A percentile compares a stretch with the other conserved stretches of the same genome.
These are phyloP conservation scores for Clohesyomyces aquaticus DNA, from an alignment of 495 filamentous ascomycete genomes.

Conservation along the genomic window DNA sequence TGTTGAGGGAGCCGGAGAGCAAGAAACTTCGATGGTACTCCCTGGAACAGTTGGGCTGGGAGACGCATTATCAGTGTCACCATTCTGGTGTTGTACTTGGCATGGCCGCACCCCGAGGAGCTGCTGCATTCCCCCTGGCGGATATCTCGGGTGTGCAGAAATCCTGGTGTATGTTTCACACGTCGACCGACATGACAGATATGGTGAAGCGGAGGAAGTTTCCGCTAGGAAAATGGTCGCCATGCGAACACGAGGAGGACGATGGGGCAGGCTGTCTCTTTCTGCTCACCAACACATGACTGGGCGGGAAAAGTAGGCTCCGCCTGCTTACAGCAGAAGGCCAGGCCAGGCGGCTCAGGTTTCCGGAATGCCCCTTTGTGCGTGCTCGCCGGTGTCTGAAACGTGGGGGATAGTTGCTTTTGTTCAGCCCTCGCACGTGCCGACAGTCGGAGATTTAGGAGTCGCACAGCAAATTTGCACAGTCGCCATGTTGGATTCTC, in stretches of 20 bases:
- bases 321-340: background rate
- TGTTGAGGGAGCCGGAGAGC: conserved; percentile 8
- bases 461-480: conserved; percentile 8
- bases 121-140: background rate
- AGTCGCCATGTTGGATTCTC: background rate
- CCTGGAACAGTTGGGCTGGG: background rate
- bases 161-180: background rate
- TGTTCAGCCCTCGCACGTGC: conserved; percentile 28
- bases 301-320: background rate
- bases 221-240: conserved; percentile 25
- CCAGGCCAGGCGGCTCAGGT: background rate
- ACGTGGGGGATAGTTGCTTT: conserved; percentile 34
- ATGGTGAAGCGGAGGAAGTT: conserved; percentile 32
- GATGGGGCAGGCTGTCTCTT: background rate
- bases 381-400: conserved; percentile 12
- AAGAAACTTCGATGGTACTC: conserved; percentile 4
- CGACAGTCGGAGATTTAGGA: conserved; percentile 26
- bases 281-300: background rate
- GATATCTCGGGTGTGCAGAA: conserved; percentile 13
- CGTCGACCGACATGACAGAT: background rate
- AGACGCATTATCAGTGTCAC: conserved; percentile 22
- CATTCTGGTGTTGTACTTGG: background rate
- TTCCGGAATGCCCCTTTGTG: conserved; percentile 23
- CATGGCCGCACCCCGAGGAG: background rate
- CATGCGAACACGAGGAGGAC: background rate